A percentile compares a stretch with the other conserved stretches of the same genome.
Conservation (phyloP, 225 moss, liverwort and hornwort genomes). For the Sphagnum contortum region DNA sequence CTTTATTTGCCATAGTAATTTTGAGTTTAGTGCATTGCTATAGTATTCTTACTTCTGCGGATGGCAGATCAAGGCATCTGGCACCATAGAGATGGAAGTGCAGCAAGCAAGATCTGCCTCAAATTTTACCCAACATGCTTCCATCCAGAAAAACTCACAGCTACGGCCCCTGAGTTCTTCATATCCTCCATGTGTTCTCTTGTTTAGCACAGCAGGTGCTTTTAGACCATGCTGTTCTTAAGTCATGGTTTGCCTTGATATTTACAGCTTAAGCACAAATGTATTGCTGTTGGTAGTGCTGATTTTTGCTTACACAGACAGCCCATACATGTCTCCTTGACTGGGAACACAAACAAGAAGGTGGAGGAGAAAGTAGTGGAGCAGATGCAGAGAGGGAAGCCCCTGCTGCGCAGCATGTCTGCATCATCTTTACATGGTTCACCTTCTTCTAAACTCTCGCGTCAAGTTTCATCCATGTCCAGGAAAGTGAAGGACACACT, state of each 20-base stretch:
- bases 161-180: conserved; percentile 46
- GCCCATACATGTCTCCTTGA: conserved; percentile 23
- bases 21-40: too few species aligned
- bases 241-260: background rate
- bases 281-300: too few species aligned
- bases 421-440: conserved; percentile 48
- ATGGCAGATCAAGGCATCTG: conserved; percentile 22
- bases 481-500: conserved; percentile 81
- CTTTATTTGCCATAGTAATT: background rate
- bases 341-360: conserved; percentile 29
- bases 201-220: background rate
- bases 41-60: background rate
- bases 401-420: conserved; percentile 53
- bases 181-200: conserved; percentile 35
- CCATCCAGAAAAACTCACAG: conserved; percentile 36
- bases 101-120: conserved; percentile 44
- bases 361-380: conserved; percentile 24
- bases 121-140: conserved; percentile 39
- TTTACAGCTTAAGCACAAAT: too few species aligned
- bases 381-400: conserved; percentile 17
- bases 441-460: conserved; percentile 63
- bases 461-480: conserved; percentile 82
- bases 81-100: conserved; percentile 8
- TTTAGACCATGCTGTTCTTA: conserved; percentile 5
- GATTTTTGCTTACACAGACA: background rate